phyloP scores from a whole-genome alignment of 371 early-diverging fungal genomes.

The Mucor saturninus region DNA sequence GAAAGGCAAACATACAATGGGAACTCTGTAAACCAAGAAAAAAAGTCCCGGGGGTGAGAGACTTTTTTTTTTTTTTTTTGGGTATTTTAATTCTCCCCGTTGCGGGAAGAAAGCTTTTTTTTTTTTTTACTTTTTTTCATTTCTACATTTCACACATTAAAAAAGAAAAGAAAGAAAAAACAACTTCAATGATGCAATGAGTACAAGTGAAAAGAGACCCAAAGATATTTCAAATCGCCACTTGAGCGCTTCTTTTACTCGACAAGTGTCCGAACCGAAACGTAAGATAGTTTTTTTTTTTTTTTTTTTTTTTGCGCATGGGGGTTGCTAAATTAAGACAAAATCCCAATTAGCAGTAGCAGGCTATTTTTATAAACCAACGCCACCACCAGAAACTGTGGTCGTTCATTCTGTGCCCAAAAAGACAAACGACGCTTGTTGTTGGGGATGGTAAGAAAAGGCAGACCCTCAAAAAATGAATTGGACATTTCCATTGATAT shows the following conservation, averaged over 20 bases:
- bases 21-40: constrained; percentile 40
- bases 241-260: not conserved
- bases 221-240: not conserved
- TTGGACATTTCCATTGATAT: too few relatives aligned
- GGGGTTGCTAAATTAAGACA: not conserved
- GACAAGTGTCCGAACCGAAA: not conserved
- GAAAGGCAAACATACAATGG: constrained; percentile 6
- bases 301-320: not conserved
- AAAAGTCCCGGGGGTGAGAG: not conserved
- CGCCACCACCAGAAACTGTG: constrained; percentile 31
- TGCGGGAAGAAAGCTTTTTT: too few relatives aligned
- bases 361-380: constrained; percentile 27
- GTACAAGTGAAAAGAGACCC: not conserved
- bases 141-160: not conserved
- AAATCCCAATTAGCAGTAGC: not conserved
- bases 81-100: too few relatives aligned
- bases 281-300: not conserved
- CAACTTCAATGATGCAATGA: constrained; percentile 4
- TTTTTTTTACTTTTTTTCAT: too few relatives aligned
- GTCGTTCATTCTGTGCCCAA: constrained; percentile 27
- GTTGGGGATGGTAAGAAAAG: constrained; percentile 30
- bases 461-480: not conserved
- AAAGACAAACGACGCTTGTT: constrained; percentile 30
- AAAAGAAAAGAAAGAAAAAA: too few relatives aligned
- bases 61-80: too few relatives aligned